These are phyloP conservation scores for Adansonia digitata DNA, from an alignment of 345 rosid genomes.

Conservation along the genomic window DNA sequence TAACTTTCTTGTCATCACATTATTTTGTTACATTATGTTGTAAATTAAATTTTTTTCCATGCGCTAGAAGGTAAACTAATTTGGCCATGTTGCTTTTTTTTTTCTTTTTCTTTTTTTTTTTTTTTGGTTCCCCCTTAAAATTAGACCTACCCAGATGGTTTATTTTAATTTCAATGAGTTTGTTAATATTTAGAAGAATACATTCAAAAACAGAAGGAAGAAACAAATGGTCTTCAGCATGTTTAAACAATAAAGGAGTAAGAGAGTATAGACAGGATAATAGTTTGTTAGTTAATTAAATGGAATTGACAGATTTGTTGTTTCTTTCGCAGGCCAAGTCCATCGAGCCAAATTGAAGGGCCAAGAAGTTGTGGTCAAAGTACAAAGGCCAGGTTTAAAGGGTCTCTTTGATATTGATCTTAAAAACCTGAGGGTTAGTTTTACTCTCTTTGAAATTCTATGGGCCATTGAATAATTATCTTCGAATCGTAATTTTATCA, in stretches of 20 bases:
- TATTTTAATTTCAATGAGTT: not conserved
- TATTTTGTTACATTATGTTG: not conserved
- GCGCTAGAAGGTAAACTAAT: not conserved
- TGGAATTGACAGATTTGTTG: not conserved
- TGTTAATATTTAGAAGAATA: not conserved
- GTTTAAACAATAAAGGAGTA: not conserved
- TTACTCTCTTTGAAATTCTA: not conserved
- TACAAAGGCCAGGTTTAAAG: slow-evolving; percentile 96
- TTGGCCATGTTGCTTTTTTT: not conserved
- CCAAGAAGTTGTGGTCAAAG: slow-evolving; percentile 84
- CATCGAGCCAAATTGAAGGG: slow-evolving; percentile 94
- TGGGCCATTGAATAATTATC: not conserved
- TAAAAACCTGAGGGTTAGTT: slow-evolving; percentile 84
- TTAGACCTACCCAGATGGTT: not conserved
- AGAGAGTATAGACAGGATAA: not conserved
- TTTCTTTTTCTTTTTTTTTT: no score
- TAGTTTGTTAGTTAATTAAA: slow-evolving; percentile 2
- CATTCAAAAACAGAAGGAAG: not conserved
- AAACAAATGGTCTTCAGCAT: not conserved
- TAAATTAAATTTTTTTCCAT: not conserved
- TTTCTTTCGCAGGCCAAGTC: slow-evolving; percentile 67
- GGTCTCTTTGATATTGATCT: slow-evolving; percentile 96
- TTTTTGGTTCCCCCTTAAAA: no score
- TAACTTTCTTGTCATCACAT: not conserved
- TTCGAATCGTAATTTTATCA: not conserved